Base-by-base conservation (phyloP, 2,329 filamentous ascomycete species). In the Xylaria sp. region DNA sequence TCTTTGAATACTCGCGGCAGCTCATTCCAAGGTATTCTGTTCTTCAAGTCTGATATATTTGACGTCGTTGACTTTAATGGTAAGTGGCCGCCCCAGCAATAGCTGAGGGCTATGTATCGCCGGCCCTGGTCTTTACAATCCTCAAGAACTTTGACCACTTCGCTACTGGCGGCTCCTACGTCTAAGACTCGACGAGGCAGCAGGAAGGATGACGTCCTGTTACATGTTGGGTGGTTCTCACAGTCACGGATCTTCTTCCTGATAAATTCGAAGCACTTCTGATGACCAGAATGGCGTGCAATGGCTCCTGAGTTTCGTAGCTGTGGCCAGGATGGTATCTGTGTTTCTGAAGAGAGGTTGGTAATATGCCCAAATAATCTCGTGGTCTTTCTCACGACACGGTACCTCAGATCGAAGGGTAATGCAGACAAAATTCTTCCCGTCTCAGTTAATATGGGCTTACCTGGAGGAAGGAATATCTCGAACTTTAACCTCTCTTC, bases 1-100 rank as follows among this genome's bases (percentile, higher is more conserved):
- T 59, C 56, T 19, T 32, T 47, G 48, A 59, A 59, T 21, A 59
- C 42, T 21, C 7, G 39, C 2, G 56, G 56, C 24, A 59, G 56
- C 14, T 47, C 21, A 48, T 47, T 6, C 21, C 39, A 59, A 3
- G 56, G 24, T 19, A 59, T 32, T 59, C 39, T 24, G 17, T 30
- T 59, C 27, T 11, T 59, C 39, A 59, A 6, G 17, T 30, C 42
- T 14, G 24, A 59, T 21, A 59, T 59, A 48, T 59, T 59, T 5
- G 56, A 59, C 14, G n/a, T 47, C 4, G 56, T 59, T 30, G 42
- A 47, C 19, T 32, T 59, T 12, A 59, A 48, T n/a, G 56, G 56
- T 34, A 59, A 34, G 12, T 59, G 56, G 21, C 56, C 56, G 24
- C 56, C 56, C 56, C 56, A 59, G 56, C 56, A 59, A 48, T 59